Percentiles rank a stretch among this genome's conserved stretches.
Evolutionary conservation across 495 filamentous ascomycete genomes (phyloP).

Genomic region (Durotheca rogersii): DNA sequence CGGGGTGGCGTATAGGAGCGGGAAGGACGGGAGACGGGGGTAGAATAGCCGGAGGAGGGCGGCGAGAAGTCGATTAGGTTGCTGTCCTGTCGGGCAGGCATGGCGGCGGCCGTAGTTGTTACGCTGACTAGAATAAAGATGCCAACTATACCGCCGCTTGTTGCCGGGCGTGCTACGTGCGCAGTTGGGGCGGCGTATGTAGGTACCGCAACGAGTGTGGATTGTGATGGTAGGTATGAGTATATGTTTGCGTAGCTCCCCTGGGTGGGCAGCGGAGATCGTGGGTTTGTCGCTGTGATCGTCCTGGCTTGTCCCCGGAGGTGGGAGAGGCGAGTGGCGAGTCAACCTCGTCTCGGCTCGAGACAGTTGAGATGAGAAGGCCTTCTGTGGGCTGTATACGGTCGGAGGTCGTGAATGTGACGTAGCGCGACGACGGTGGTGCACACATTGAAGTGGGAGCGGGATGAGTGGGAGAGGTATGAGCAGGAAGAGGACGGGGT

Average conservation of each 20-base stretch:
- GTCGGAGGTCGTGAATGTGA: slow-evolving; percentile 23
- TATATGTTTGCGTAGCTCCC: slow-evolving; percentile 14
- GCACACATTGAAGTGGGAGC: too few relatives aligned
- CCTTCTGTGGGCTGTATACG: slow-evolving; percentile 1
- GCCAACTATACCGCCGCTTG: too few relatives aligned
- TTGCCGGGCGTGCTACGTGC: not conserved
- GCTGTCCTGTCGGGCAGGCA: slow-evolving; percentile 19
- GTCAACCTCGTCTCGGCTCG: slow-evolving; percentile 8
- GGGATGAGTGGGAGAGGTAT: not conserved
- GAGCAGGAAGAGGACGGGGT: not conserved
- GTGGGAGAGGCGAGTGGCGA: not conserved
- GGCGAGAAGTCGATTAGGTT: slow-evolving; percentile 29
- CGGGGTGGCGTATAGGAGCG: slow-evolving; percentile 9
- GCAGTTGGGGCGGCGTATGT: slow-evolving; percentile 1
- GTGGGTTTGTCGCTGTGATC: too few relatives aligned
- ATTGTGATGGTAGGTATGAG: not conserved
- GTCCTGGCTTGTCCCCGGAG: too few relatives aligned
- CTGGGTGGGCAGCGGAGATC: too few relatives aligned
- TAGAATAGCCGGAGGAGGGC: slow-evolving; percentile 22
- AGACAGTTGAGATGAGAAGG: slow-evolving; percentile 3
- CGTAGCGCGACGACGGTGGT: slow-evolving; percentile 22
- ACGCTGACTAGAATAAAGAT: too few relatives aligned
- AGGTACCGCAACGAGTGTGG: too few relatives aligned
- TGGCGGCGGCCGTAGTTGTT: slow-evolving; percentile 2
- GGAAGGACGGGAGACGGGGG: slow-evolving; percentile 7